phyloP scores from a whole-genome alignment of 2,329 filamentous ascomycete genomes.

The Pyrenochaeta sp. region DNA sequence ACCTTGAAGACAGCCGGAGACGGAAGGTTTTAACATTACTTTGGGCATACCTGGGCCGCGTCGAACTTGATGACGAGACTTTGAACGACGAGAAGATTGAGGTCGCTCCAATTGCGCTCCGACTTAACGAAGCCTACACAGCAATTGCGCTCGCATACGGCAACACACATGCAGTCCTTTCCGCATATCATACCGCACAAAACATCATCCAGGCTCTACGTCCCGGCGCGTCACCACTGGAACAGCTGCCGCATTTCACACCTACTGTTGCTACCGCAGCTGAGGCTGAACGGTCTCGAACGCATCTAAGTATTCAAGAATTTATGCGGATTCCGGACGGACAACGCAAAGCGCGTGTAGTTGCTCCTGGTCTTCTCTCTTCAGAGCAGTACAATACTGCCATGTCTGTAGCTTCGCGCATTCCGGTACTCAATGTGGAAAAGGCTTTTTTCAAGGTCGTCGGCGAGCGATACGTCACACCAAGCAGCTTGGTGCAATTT shows the following conservation, averaged over 20 bases:
- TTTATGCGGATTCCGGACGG: conserved; percentile 87
- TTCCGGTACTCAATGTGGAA: conserved; percentile 84
- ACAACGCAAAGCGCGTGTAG: conserved; percentile 74
- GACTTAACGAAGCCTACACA: conserved; percentile 84
- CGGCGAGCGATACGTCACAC: conserved; percentile 91
- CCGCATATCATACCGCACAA: conserved; percentile 83
- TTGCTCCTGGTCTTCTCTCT: conserved; percentile 75
- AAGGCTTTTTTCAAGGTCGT: conserved; percentile 99
- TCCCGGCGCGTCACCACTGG: conserved; percentile 82
- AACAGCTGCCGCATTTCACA: conserved; percentile 90
- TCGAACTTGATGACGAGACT: conserved; percentile 80
- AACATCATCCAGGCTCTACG: conserved; percentile 88
- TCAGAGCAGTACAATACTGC: conserved; percentile 80
- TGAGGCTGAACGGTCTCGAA: conserved; percentile 70
- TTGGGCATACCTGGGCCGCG: conserved; percentile 92
- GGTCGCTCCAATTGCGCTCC: conserved; percentile 84
- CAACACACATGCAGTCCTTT: conserved; percentile 80
- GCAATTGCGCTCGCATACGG: conserved; percentile 89
- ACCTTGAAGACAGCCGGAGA: conserved; percentile 80
- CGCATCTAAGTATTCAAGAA: conserved; percentile 79
- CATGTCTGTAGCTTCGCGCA: conserved; percentile 79
- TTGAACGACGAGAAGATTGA: conserved; percentile 89
- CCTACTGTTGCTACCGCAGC: conserved; percentile 68
- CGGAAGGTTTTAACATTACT: conserved; percentile 88
- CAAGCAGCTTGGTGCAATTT: conserved; percentile 89